Conservation (phyloP, 306 rosid genomes). For the Cucurbita maxima region DNA sequence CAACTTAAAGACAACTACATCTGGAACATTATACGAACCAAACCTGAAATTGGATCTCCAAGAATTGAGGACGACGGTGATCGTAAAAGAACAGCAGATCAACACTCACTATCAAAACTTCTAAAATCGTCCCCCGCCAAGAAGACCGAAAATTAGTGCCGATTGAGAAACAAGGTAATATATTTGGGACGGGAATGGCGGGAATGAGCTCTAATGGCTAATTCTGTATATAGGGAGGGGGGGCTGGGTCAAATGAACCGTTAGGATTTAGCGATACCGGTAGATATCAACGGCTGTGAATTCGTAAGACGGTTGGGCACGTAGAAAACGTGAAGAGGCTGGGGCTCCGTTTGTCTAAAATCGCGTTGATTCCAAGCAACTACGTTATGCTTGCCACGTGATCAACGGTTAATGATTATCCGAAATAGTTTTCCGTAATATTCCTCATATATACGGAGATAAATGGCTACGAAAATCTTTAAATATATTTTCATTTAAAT, state of each 20-base stretch:
- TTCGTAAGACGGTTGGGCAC: background rate
- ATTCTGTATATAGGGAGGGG: background rate
- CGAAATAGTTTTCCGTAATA: background rate
- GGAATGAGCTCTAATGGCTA: background rate
- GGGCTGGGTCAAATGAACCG: background rate
- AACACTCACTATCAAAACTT: background rate
- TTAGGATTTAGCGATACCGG: background rate
- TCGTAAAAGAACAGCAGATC: background rate
- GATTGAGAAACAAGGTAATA: background rate
- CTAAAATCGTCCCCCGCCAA: background rate
- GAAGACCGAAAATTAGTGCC: background rate
- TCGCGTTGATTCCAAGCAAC: background rate
- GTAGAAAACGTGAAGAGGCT: background rate
- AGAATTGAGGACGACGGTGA: background rate
- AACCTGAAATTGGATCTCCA: background rate
- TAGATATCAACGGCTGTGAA: background rate
- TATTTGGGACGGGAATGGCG: background rate
- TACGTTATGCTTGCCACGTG: background rate
- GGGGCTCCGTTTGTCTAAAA: background rate
- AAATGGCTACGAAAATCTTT: too few species aligned
- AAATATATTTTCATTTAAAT: too few species aligned
- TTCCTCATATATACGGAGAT: background rate
- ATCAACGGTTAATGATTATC: background rate
- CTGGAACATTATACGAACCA: background rate
- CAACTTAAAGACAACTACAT: background rate